Evolutionary conservation across 306 rosid genomes (phyloP).

Genomic region (Trifolium fragiferum): DNA sequence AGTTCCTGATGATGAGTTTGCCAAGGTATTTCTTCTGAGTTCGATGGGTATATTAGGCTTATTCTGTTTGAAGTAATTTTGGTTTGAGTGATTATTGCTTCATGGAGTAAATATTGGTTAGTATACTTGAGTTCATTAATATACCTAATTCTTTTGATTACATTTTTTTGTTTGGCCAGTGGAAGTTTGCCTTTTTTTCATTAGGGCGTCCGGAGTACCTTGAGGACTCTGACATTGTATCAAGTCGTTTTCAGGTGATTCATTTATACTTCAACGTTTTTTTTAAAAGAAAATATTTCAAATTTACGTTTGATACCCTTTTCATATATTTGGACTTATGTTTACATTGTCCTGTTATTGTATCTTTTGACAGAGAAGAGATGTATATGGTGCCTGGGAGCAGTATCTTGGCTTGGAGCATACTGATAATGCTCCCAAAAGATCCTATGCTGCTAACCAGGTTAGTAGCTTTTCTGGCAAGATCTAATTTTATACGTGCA

Average conservation of each 20-base stretch:
- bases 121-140: conserved; percentile 3
- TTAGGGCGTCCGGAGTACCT: conserved; percentile 94
- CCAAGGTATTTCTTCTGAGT: conserved; percentile 59
- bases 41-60: conserved; percentile 1
- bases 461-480: conserved; percentile 43
- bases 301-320: conserved; percentile 4
- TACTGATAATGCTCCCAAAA: conserved; percentile 85
- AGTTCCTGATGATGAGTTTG: conserved; percentile 87
- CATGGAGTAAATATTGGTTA: not conserved
- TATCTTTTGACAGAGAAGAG: conserved; percentile 71
- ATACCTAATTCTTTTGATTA: conserved; percentile 20
- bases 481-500: conserved; percentile 1
- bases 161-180: conserved; percentile 55
- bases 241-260: conserved; percentile 82
- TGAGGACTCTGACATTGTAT: conserved; percentile 76
- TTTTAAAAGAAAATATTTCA: not conserved
- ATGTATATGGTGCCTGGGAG: conserved; percentile 96
- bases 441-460: conserved; percentile 82
- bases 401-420: conserved; percentile 96
- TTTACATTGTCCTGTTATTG: conserved; percentile 28
- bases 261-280: not conserved
- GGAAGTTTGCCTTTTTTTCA: conserved; percentile 90
- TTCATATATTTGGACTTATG: conserved; percentile 11
- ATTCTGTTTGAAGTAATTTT: conserved; percentile 28
- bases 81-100: conserved; percentile 28